Evolutionary conservation across 169 alveolate genomes (phyloP).

Genomic region (Eimeria maxima): DNA sequence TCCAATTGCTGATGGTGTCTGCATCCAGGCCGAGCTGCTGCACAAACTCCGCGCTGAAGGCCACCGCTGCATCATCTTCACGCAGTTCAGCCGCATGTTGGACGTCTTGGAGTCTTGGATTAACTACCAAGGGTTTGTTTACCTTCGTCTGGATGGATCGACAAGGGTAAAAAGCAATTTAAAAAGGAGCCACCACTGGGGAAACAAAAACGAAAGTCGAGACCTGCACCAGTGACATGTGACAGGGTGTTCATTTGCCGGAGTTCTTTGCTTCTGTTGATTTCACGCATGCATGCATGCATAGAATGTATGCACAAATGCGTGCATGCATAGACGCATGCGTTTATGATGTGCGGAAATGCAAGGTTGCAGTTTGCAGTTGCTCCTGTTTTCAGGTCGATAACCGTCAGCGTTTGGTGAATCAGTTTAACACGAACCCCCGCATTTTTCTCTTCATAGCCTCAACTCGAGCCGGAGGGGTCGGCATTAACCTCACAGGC

Average conservation of each 20-base stretch:
- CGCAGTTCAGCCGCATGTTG: constrained; percentile 98
- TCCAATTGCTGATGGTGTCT: neutral
- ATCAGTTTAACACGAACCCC: constrained; percentile 96
- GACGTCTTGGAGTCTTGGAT: constrained; percentile 98
- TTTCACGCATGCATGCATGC: neutral
- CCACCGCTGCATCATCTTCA: constrained; percentile 97
- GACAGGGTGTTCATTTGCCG: neutral
- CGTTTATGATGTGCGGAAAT: too few relatives aligned
- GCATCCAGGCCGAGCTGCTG: constrained; percentile 89
- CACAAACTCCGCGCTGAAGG: constrained; percentile 94
- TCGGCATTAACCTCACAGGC: constrained; percentile 97
- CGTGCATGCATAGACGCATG: too few relatives aligned
- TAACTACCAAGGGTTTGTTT: constrained; percentile 96
- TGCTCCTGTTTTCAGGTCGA: constrained; percentile 89
- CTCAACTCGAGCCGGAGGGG: constrained; percentile 99
- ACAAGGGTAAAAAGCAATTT: constrained; percentile 92
- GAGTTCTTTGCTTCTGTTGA: neutral
- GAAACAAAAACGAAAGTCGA: neutral
- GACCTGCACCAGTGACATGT: neutral
- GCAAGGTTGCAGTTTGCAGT: neutral
- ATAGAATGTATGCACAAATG: too few relatives aligned
- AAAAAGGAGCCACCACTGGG: neutral
- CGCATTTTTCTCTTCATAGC: constrained; percentile 98
- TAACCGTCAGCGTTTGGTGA: constrained; percentile 97
- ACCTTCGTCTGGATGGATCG: constrained; percentile 98